Percentiles rank a stretch among this genome's conserved stretches.
Conservation (phyloP, 352 stramenopile species). For the Peronosclerospora sorghi region DNA sequence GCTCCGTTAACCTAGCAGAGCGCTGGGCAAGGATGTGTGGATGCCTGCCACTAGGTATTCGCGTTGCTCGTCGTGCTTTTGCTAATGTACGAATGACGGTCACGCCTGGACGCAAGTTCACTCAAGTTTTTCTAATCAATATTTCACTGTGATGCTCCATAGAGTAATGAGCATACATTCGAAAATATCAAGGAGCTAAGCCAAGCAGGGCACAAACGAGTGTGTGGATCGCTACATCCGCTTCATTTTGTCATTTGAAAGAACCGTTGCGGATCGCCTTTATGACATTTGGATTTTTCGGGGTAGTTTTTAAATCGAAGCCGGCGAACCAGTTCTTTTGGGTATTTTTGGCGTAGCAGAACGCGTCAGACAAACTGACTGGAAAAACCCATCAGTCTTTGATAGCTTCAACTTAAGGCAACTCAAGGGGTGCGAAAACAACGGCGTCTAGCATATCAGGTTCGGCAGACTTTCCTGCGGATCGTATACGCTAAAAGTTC, state of each 20-base stretch:
- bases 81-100: conserved; percentile 65
- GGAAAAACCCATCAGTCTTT: no score
- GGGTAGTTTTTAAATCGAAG: conserved; percentile 60
- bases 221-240: conserved; percentile 73
- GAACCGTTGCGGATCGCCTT: conserved; percentile 62
- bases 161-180: conserved; percentile 57
- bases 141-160: neutral
- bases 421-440: conserved; percentile 4
- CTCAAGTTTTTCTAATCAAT: conserved; percentile 1
- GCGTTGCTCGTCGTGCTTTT: conserved; percentile 61
- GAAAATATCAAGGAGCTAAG: conserved; percentile 68
- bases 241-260: conserved; percentile 71
- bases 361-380: no score
- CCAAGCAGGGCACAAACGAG: conserved; percentile 64
- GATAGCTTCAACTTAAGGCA: conserved; percentile 18
- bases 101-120: conserved; percentile 23
- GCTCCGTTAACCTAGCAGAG: conserved; percentile 46
- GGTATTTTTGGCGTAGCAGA: conserved; percentile 22
- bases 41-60: conserved; percentile 71
- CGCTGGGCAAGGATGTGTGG: conserved; percentile 61
- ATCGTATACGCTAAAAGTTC: conserved; percentile 29
- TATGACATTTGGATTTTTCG: conserved; percentile 79
- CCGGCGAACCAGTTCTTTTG: conserved; percentile 58
- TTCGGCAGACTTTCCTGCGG: no score
- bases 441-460: no score